Conservation (phyloP, 2,329 filamentous ascomycete species). For the Harringtonia aguacate region DNA sequence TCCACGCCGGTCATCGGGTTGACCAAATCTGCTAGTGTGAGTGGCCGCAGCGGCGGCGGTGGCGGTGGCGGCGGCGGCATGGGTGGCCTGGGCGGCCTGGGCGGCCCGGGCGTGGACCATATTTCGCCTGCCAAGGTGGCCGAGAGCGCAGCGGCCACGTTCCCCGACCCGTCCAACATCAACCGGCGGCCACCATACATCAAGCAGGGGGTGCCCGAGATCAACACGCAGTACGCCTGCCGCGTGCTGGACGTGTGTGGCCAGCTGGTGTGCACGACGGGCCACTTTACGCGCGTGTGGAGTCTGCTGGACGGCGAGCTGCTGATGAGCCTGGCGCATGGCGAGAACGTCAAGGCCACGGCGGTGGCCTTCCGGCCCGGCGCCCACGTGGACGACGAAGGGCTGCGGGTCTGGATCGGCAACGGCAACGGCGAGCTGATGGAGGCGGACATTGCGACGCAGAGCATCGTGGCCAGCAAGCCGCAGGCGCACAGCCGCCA, state of each 20-base stretch:
- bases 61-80: too few relatives aligned
- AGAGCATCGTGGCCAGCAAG: conserved; percentile 59
- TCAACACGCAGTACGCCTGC: conserved; percentile 77
- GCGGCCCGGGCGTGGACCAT: too few relatives aligned
- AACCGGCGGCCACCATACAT: conserved; percentile 76
- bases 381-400: conserved; percentile 67
- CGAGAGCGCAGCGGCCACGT: conserved; percentile 29
- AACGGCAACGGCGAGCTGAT: conserved; percentile 80
- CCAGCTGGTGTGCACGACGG: conserved; percentile 75
- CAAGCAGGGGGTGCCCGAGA: conserved; percentile 61
- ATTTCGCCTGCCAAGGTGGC: background rate
- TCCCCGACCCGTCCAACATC: conserved; percentile 73
- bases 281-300: conserved; percentile 82
- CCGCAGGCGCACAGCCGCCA: conserved; percentile 63
- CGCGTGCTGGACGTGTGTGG: conserved; percentile 82
- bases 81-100: too few relatives aligned
- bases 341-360: conserved; percentile 73
- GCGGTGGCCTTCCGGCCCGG: conserved; percentile 80
- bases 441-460: conserved; percentile 72
- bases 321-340: conserved; percentile 70
- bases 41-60: too few relatives aligned
- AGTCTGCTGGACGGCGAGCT: conserved; percentile 72
- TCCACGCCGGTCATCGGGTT: too few relatives aligned
- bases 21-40: too few relatives aligned
- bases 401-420: conserved; percentile 76